These are phyloP conservation scores for Lineolata rhizophorae DNA, from an alignment of 495 filamentous ascomycete species.

Conservation along the genomic window DNA sequence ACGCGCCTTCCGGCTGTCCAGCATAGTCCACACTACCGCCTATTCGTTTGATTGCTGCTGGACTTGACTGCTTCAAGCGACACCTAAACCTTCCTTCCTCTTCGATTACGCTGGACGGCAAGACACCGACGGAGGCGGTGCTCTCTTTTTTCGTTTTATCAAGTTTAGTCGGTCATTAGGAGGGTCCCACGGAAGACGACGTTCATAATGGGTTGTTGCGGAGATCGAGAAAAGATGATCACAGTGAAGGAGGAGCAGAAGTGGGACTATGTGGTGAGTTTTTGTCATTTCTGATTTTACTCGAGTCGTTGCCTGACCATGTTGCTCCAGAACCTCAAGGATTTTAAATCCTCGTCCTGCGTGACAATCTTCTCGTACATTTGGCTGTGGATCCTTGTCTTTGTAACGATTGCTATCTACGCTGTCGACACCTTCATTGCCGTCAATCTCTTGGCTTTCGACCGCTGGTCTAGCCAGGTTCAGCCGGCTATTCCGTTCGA, in stretches of 20 bases:
- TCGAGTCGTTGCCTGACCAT: slow-evolving; percentile 16
- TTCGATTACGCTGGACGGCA: too few species aligned
- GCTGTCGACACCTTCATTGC: slow-evolving; percentile 82
- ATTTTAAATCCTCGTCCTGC: slow-evolving; percentile 69
- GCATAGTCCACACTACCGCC: too few species aligned
- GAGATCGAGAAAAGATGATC: slow-evolving; percentile 44
- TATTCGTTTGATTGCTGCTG: too few species aligned
- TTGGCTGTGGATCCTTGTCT: slow-evolving; percentile 56
- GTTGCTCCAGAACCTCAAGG: slow-evolving; percentile 49
- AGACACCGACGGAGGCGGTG: too few species aligned
- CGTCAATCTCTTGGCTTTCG: slow-evolving; percentile 69
- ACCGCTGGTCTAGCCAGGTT: slow-evolving; percentile 36
- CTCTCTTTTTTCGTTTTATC: too few species aligned
- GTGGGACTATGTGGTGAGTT: slow-evolving; percentile 72
- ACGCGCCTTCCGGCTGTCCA: too few species aligned
- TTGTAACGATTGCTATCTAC: slow-evolving; percentile 69
- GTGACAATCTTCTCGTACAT: slow-evolving; percentile 59
- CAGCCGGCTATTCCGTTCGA: slow-evolving; percentile 44
- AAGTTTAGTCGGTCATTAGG: too few species aligned
- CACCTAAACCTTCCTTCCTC: too few species aligned
- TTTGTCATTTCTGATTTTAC: not conserved
- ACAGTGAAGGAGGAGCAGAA: slow-evolving; percentile 58
- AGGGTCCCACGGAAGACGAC: too few species aligned
- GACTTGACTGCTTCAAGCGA: too few species aligned
- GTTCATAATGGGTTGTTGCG: slow-evolving; percentile 48